Evolutionary conservation across 148 eudicot species (phyloP), one percentile per base, ranked within the genome.

Genomic region (Talinum fruticosum): DNA sequence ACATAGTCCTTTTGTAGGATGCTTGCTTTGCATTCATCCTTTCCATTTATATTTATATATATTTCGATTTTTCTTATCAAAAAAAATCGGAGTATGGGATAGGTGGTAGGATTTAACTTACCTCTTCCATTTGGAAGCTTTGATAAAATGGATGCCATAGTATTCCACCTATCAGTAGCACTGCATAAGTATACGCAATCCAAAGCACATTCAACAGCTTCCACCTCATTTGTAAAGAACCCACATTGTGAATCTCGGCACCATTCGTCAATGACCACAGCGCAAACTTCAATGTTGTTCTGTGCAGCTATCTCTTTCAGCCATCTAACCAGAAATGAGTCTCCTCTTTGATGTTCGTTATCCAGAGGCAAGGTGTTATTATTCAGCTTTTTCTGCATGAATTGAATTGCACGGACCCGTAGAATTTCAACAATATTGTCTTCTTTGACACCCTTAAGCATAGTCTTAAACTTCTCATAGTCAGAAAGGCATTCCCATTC

Each of bases 241-340:
- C 85, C 83, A 68, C 82, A 82, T 70, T 78, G 80, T 61, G 75
- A 28, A 66, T 89, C 90, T 61, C 77, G 86, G 83, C 88, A 84
- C 76, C 94, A 91, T 80, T 95, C 97, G 79, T 89, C 99, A 86
- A 96, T 82, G 78, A 93, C 87, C 82, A 87, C 76, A 72, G 82
- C 87, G 76, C 97, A 96, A 68, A 88, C 57, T 33, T 93, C 97
- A 68, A 96, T 81, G 66, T 80, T 90, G 77, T 88, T 93, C 66
- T 87, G 88, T 18, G 80, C 67, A 84, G 97, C 90, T 79, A 87
- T 83, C 81, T 93, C 97, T 83, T 91, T 90, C 87, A 96, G 79
- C 99, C 99, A 96, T 81, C 88, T 87, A 82, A 93, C 90, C 59
- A 96, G 80, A 89, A 86, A 96, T 71, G 97, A 88, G 47, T 83